Evolutionary conservation across 345 rosid species (phyloP).

Genomic region (Arabidopsis suecica): DNA sequence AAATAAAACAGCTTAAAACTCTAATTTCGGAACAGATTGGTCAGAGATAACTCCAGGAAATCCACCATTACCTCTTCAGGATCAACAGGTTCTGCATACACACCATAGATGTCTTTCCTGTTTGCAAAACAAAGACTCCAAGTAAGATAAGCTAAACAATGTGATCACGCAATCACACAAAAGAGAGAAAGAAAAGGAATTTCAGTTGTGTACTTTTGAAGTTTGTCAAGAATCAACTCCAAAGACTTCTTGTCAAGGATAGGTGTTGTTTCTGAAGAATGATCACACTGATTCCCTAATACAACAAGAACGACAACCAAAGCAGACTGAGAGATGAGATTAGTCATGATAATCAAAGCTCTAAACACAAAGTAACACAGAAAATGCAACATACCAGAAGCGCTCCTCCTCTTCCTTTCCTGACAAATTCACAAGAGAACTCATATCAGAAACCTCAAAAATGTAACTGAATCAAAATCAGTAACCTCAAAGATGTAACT

Average conservation of each 20-base stretch:
- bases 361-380: slow-evolving; percentile 8
- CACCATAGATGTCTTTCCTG: slow-evolving; percentile 98
- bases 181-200: neutral
- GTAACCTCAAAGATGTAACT: neutral
- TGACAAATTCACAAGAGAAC: slow-evolving; percentile 46
- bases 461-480: too few relatives aligned
- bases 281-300: slow-evolving; percentile 58
- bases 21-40: slow-evolving; percentile 10
- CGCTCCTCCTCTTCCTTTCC: slow-evolving; percentile 62
- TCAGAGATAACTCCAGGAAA: neutral
- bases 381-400: slow-evolving; percentile 51
- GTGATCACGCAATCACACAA: neutral
- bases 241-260: slow-evolving; percentile 79
- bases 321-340: slow-evolving; percentile 13
- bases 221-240: slow-evolving; percentile 89
- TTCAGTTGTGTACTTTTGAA: slow-evolving; percentile 70
- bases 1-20: slow-evolving; percentile 8
- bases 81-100: slow-evolving; percentile 94
- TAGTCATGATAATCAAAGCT: slow-evolving; percentile 27
- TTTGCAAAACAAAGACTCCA: slow-evolving; percentile 42
- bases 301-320: slow-evolving; percentile 35
- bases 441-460: slow-evolving; percentile 39
- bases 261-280: slow-evolving; percentile 52
- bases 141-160: slow-evolving; percentile 35
- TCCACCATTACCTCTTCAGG: slow-evolving; percentile 75